These are phyloP conservation scores for Podospora comata DNA, from an alignment of 495 filamentous ascomycete species.

Conservation along the genomic window DNA sequence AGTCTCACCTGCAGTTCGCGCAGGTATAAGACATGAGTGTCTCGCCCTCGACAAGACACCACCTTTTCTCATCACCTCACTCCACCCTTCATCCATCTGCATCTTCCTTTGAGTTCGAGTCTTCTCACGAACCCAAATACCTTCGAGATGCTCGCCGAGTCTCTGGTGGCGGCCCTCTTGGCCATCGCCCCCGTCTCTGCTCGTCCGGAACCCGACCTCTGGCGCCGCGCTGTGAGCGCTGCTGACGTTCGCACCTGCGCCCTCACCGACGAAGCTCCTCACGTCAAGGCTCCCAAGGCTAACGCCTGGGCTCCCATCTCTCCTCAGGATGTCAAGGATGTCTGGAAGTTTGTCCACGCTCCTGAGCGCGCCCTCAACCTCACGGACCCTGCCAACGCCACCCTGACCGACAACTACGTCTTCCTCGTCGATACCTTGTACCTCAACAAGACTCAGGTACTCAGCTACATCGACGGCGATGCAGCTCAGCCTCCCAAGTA, in stretches of 20 bases:
- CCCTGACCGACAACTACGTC: conserved; percentile 36
- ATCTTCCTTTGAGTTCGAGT: conserved; percentile 4
- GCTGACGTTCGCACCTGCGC: conserved; percentile 12
- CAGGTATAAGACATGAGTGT: background rate
- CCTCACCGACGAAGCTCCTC: conserved; percentile 19
- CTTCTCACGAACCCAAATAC: background rate
- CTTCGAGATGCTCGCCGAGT: conserved; percentile 15
- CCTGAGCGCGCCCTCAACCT: conserved; percentile 32
- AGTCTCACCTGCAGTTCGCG: background rate
- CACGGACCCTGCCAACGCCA: conserved; percentile 26
- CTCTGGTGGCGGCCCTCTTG: conserved; percentile 16
- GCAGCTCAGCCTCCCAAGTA: conserved; percentile 42
- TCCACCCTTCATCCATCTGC: background rate
- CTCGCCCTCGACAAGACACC: conserved; percentile 1
- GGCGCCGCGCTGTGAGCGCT: conserved; percentile 13
- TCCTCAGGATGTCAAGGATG: conserved; percentile 27
- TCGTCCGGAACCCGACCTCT: conserved; percentile 20
- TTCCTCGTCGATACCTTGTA: conserved; percentile 47
- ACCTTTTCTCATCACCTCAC: background rate
- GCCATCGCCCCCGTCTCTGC: conserved; percentile 14
- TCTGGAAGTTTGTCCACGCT: conserved; percentile 33
- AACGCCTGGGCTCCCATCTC: conserved; percentile 35
- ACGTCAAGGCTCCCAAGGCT: conserved; percentile 27
- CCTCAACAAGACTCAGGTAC: conserved; percentile 52
- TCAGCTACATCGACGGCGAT: conserved; percentile 46